Conservation (phyloP, 2,329 filamentous ascomycete genomes). For the Penicillium olsonii region DNA sequence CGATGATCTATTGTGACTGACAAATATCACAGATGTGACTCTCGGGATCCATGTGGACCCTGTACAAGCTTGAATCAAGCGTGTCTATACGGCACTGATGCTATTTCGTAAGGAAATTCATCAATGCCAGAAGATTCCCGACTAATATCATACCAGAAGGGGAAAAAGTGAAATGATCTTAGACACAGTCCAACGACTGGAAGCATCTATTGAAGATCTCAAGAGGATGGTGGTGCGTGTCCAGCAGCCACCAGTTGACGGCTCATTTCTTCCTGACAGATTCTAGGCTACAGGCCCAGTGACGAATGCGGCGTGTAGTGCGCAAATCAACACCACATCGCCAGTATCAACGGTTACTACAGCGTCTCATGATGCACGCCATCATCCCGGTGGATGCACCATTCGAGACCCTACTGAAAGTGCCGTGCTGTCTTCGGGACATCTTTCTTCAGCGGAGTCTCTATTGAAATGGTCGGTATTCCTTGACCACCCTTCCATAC, state of each 20-base stretch:
- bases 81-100: constrained; percentile 9
- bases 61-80: constrained; percentile 6
- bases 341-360: neutral
- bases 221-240: constrained; percentile 8
- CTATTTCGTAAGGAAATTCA: constrained; percentile 7
- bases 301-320: neutral
- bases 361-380: constrained; percentile 1
- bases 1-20: neutral
- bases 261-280: neutral
- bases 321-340: neutral
- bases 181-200: constrained; percentile 9
- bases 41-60: constrained; percentile 8
- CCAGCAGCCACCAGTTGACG: neutral
- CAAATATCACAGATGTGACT: constrained; percentile 4
- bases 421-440: constrained; percentile 7
- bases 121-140: too few relatives aligned
- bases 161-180: constrained; percentile 12
- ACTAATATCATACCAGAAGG: neutral
- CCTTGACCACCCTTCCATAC: constrained; percentile 2
- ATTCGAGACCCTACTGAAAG: constrained; percentile 8
- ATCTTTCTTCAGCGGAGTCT: constrained; percentile 11
- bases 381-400: neutral
- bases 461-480: constrained; percentile 10
- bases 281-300: neutral
- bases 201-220: constrained; percentile 10